phyloP scores from a whole-genome alignment of 1,284 basidiomycete genomes.

The Kwoniella shivajii region DNA sequence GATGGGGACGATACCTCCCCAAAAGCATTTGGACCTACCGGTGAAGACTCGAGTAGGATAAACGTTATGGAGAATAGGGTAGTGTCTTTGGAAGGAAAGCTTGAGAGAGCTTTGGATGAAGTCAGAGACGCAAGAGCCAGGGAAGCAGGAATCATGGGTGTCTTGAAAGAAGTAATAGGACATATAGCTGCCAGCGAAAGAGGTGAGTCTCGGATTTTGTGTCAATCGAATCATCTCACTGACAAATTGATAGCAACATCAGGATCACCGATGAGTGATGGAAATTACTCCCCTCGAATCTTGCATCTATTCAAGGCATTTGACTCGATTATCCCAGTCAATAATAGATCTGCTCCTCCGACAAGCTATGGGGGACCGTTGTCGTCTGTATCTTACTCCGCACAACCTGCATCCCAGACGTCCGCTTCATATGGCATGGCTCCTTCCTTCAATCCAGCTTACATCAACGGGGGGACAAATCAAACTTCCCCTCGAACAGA shows the following conservation, averaged over 20 bases:
- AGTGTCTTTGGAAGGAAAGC: slow-evolving; percentile 37
- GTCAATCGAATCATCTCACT: background rate
- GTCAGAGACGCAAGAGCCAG: slow-evolving; percentile 32
- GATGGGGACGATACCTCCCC: slow-evolving; percentile 39
- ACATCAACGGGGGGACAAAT: slow-evolving; percentile 4
- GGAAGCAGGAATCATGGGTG: slow-evolving; percentile 32
- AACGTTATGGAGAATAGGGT: slow-evolving; percentile 43
- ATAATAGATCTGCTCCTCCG: background rate
- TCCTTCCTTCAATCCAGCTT: background rate
- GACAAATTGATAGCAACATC: background rate
- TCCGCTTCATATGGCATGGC: background rate
- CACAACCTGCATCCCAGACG: background rate
- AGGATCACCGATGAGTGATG: slow-evolving; percentile 18
- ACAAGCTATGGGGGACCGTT: slow-evolving; percentile 2
- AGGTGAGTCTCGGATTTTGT: slow-evolving; percentile 28
- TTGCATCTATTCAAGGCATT: slow-evolving; percentile 26
- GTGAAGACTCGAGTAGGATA: slow-evolving; percentile 38
- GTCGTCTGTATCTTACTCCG: background rate
- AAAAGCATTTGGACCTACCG: slow-evolving; percentile 27
- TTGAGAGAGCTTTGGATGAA: slow-evolving; percentile 36
- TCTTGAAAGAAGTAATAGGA: slow-evolving; percentile 42
- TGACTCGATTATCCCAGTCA: slow-evolving; percentile 23
- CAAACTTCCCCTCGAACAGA: slow-evolving; percentile 18
- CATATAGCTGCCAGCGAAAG: slow-evolving; percentile 38
- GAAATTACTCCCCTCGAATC: slow-evolving; percentile 28